These are phyloP conservation scores for Penicillium paneum DNA, from an alignment of 2,329 filamentous ascomycete genomes.

Conservation along the genomic window DNA sequence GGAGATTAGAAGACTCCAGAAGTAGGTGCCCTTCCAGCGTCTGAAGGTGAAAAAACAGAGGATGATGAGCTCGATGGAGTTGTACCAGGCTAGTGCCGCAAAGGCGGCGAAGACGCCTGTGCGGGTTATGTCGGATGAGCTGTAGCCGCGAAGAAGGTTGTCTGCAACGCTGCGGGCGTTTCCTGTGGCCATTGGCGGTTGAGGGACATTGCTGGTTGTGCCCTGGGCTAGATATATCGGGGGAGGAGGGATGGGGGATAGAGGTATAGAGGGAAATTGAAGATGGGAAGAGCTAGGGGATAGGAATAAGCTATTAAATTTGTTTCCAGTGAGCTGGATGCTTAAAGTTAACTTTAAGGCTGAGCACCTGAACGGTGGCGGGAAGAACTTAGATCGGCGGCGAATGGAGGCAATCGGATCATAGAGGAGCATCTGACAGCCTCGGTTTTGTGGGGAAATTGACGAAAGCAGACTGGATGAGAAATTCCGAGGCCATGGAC, in stretches of 20 bases:
- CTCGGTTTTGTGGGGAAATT: not conserved
- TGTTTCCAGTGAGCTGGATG: too few species aligned
- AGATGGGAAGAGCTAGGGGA: not conserved
- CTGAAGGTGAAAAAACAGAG: constrained; percentile 47
- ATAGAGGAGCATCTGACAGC: not conserved
- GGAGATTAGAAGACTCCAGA: constrained; percentile 46
- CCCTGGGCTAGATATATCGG: not conserved
- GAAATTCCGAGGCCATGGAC: not conserved
- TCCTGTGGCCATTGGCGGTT: constrained; percentile 15
- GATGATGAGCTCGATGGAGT: constrained; percentile 28
- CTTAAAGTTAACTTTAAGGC: not conserved
- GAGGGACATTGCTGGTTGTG: constrained; percentile 13
- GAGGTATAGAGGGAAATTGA: not conserved
- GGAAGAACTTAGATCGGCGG: not conserved
- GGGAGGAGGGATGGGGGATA: too few species aligned
- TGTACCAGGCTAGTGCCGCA: constrained; percentile 23
- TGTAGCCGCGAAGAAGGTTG: constrained; percentile 5
- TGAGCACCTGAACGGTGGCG: not conserved
- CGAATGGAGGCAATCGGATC: not conserved
- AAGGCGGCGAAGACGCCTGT: constrained; percentile 20
- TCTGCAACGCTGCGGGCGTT: constrained; percentile 1
- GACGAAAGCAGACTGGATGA: not conserved
- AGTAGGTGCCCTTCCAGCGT: constrained; percentile 44
- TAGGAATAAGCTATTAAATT: not conserved
- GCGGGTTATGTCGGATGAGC: not conserved